Conservation (phyloP, 2,329 filamentous ascomycete species). For the Aspergillus spinulosporus region DNA sequence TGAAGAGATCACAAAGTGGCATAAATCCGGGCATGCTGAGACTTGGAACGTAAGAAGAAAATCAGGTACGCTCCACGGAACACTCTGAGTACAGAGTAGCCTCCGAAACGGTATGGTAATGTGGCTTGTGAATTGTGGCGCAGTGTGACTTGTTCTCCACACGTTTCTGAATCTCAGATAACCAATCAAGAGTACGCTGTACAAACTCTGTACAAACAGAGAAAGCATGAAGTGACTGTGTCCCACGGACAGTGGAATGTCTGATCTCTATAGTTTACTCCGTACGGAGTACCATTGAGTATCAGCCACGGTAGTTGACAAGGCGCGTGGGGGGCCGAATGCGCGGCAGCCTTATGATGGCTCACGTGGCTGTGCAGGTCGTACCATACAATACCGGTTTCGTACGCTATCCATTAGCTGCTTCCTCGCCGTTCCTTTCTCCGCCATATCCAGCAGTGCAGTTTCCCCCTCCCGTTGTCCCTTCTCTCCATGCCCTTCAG, state of each 20-base stretch:
- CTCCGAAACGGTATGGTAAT: conserved; percentile 4
- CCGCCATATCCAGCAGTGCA: conserved; percentile 7
- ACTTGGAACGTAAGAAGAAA: not conserved
- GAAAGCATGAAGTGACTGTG: not conserved
- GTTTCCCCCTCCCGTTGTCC: conserved; percentile 8
- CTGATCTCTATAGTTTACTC: too few relatives aligned
- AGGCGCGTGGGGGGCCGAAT: not conserved
- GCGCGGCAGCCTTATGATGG: not conserved
- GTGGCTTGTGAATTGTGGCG: conserved; percentile 8
- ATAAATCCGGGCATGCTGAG: not conserved
- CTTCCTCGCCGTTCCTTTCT: conserved; percentile 4
- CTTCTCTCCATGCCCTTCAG: conserved; percentile 7
- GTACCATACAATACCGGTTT: not conserved
- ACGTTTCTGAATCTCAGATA: not conserved
- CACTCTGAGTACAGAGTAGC: not conserved
- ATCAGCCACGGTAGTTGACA: not conserved
- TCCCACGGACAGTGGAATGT: not conserved
- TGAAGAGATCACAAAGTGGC: conserved; percentile 2
- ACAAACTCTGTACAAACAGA: not conserved
- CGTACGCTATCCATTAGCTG: not conserved
- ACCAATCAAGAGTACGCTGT: too few relatives aligned
- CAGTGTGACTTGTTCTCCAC: not conserved
- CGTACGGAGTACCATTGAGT: not conserved
- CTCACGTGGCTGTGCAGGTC: conserved; percentile 1
- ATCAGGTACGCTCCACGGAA: conserved; percentile 6